Base-by-base conservation (phyloP, 2,329 filamentous ascomycete genomes). In the Ciborinia camelliae region DNA sequence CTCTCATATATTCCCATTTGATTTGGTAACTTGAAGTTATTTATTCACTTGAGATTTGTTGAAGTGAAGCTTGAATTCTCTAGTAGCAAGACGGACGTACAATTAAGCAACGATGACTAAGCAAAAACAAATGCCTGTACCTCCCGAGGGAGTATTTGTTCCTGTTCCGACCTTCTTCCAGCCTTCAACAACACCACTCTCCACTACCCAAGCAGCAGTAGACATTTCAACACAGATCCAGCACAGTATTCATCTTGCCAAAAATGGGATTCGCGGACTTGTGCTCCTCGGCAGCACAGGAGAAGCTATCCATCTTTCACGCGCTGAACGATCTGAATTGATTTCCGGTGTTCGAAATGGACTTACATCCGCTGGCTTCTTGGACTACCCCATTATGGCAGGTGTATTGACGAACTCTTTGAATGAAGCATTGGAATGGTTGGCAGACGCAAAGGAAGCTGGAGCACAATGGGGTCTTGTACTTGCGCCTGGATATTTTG, bases 391-490 rank as follows among this genome's bases (percentile, higher is more conserved):
- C 0, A 82, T 87, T 69, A 83, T 84, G 71, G 82, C 82, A 0
- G 84, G 84, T 3, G 82, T 83, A 1, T 76, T 84, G 41, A 80
- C 81, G 26, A 82, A 86, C 72, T 81, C 80, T 61, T 76, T 86
- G n/a, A 81, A 83, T 41, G 82, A 85, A 69, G 81, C 81, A 1
- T 72, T 87, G 9, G 76, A 81, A 67, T 83, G 83, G 73, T 65
- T 79, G 39, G 57, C 73, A 6, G 75, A 77, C 66, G 82, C 82
- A 64, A 80, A 81, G 65, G 76, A 80, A 50, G 83, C 85, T 1
- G 84, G 85, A n/a, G 84, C 84, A n/a, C 81, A 85, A 69, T 87
- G 82, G 79, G 86, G 84, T 20, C 77, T 89, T 64, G 84, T 86
- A 12, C 79, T 89, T 50, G 83, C 83, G 50, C 86, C 86, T 0